Evolutionary conservation across 495 filamentous ascomycete genomes (phyloP), one percentile per base, ranked within the genome.

Genomic region (Annulohypoxylon nitens): DNA sequence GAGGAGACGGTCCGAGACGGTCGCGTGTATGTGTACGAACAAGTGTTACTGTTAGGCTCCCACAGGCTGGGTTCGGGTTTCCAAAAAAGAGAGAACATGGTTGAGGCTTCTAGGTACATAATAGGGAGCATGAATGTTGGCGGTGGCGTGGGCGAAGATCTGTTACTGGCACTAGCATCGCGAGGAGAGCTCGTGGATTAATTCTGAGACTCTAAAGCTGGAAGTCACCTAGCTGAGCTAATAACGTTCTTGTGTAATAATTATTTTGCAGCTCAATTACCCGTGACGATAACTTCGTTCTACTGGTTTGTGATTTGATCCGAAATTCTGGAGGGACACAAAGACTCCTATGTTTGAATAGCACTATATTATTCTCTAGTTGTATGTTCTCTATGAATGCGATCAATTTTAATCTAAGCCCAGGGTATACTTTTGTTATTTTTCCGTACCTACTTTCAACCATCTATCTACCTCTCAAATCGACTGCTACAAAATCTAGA

Each of bases 381-480:
- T 25, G 12, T 14, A 33, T 33, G 50, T 33, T 23, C 47, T 2
- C 30, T 26, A 11, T 58, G 2, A 57, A 25, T 20, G 26, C 16
- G 36, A 41, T 20, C 41, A 30, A 61, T 10, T 23, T 7, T 12
- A 18, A 37, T 33, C 43, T 53, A n/a, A 51, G 34, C 59, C 30
- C 16, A 69, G 47, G 60, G 51, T 69, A 64, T 69, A 47, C 8
- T 57, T 36, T 61, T 62, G 55, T 39, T 20, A 41, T 20, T 61
- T 5, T 55, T 51, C 37, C 50, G 33, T 41, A 25, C 30, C 12
- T 14, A n/a, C 10, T 18, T 23, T 6, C 30, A 11, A 33, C 33
- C 11, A 1, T 34, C 3, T 61, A 33, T 26, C 43, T 26, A 43
- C 26, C 20, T 26, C 7, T 41, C 30, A n/a, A 54, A 60, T 3